Evolutionary conservation across 768 basidiomycete genomes (phyloP).

Genomic region (Pleurotus ostreatus): DNA sequence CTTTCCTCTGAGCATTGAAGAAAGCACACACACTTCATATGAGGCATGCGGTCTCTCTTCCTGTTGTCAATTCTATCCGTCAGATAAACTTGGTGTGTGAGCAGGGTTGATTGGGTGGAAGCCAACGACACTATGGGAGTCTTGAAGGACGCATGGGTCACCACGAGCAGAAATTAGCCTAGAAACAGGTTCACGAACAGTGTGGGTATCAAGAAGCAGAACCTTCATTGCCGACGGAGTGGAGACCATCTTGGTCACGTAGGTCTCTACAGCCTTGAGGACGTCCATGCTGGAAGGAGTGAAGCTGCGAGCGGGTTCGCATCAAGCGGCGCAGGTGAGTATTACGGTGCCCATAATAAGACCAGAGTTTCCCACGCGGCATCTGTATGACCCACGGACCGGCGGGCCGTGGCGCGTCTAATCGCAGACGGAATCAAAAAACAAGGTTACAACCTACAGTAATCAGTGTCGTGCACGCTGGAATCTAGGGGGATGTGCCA

Average conservation of each 20-base stretch:
- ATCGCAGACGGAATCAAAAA: conserved; percentile 3
- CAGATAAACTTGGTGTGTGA: conserved; percentile 95
- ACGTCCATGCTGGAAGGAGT: conserved; percentile 71
- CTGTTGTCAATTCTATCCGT: conserved; percentile 97
- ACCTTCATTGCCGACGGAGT: conserved; percentile 92
- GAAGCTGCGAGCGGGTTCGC: no score
- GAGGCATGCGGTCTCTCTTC: conserved; percentile 86
- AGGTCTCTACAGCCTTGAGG: conserved; percentile 91
- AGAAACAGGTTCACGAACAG: conserved; percentile 47
- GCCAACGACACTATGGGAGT: conserved; percentile 95
- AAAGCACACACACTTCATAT: conserved; percentile 97
- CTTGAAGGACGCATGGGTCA: conserved; percentile 32
- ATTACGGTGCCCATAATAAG: background rate
- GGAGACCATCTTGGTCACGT: conserved; percentile 85
- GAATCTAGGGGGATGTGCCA: background rate
- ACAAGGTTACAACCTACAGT: conserved; percentile 3
- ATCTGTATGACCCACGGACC: background rate
- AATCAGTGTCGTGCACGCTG: background rate
- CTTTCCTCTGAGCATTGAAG: conserved; percentile 80
- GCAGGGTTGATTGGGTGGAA: conserved; percentile 87
- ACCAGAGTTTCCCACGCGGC: background rate
- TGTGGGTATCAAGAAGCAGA: conserved; percentile 89
- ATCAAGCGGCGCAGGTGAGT: no score
- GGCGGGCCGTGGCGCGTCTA: background rate
- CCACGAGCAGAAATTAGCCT: background rate